Conservation (phyloP, 768 basidiomycete species). For the Cubamyces lactineus region DNA sequence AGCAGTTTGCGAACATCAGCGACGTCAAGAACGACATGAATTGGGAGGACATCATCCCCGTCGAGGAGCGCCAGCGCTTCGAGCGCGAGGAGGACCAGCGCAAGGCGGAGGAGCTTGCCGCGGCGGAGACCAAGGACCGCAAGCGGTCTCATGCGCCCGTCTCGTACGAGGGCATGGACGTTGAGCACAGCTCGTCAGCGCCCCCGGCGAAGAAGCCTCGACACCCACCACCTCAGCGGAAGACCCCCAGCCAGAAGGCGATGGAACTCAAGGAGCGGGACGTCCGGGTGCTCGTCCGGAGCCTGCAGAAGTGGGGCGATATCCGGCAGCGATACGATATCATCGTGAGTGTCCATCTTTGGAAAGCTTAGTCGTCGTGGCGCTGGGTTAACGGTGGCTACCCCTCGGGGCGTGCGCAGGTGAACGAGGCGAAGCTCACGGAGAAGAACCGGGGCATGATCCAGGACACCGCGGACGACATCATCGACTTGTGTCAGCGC, state of each 20-base stretch:
- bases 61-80: slow-evolving; percentile 84
- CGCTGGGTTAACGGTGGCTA: slow-evolving; percentile 1
- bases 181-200: slow-evolving; percentile 67
- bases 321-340: slow-evolving; percentile 92
- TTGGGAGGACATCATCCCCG: slow-evolving; percentile 99
- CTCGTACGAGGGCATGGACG: slow-evolving; percentile 94
- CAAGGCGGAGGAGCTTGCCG: slow-evolving; percentile 69
- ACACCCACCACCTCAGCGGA: slow-evolving; percentile 71
- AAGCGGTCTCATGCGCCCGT: slow-evolving; percentile 87
- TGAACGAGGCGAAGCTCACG: slow-evolving; percentile 84
- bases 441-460: slow-evolving; percentile 96
- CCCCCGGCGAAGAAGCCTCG: slow-evolving; percentile 77
- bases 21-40: slow-evolving; percentile 98
- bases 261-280: slow-evolving; percentile 98
- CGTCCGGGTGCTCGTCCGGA: slow-evolving; percentile 91
- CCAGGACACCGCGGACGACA: slow-evolving; percentile 88
- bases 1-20: slow-evolving; percentile 93
- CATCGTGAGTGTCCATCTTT: slow-evolving; percentile 66
- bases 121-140: slow-evolving; percentile 70
- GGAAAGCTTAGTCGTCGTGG: slow-evolving; percentile 5
- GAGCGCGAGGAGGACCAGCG: slow-evolving; percentile 81
- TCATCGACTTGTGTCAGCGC: slow-evolving; percentile 80
- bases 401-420: slow-evolving; percentile 46
- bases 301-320: slow-evolving; percentile 97
- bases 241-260: slow-evolving; percentile 91